Base-by-base conservation (phyloP, 371 early-diverging fungal species). In the Gilbertella persicaria region DNA sequence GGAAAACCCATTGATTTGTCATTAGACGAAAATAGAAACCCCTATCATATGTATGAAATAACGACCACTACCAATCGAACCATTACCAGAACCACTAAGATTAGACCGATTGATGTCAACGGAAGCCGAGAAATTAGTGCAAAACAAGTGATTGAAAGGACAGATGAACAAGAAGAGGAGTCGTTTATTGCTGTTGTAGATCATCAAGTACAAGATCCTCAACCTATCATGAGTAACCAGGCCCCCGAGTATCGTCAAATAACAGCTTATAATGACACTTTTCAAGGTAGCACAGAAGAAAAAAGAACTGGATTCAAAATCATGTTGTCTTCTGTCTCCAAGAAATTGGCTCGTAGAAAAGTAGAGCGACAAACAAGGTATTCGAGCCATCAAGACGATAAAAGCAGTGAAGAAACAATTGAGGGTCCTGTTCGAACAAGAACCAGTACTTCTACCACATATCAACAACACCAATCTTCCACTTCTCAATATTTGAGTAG, bases 291-390 rank as follows among this genome's bases (percentile, higher is more conserved):
- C 0, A 17, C 8, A 26, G 17, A 8, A 28, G 14, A 13, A 0
- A 55, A 42, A 2, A 49, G 21, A 24, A 40, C 53, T 14, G 49
- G 49, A 10, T 53, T 67, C 3, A 57, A 61, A 6, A 69, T 82
- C 30, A 69, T 83, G 71, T 60, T 83, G 4, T 73, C 81, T 12
- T 75, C 81, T 13, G 68, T 80, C 12, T 78, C 81, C 1, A 73
- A 76, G 50, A 76, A 70, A 45, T 59, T 83, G 24, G 64, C 75
- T 23, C 64, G 69, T 35, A 79, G 72, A 30, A 68, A 71, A 41
- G 45, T 69, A 0, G 71, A 73, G 33, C 62, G 71, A 8, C 64
- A 67, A 38, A 65, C 64, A 38, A 53, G 53, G 5, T 73, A 66
- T 2, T 49, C 33, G 7, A 46, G 16, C 23, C 24, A 24, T 1